These are phyloP conservation scores for Geotrichum phurueaensis DNA, from an alignment of 1,139 yeast species.

Conservation along the genomic window DNA sequence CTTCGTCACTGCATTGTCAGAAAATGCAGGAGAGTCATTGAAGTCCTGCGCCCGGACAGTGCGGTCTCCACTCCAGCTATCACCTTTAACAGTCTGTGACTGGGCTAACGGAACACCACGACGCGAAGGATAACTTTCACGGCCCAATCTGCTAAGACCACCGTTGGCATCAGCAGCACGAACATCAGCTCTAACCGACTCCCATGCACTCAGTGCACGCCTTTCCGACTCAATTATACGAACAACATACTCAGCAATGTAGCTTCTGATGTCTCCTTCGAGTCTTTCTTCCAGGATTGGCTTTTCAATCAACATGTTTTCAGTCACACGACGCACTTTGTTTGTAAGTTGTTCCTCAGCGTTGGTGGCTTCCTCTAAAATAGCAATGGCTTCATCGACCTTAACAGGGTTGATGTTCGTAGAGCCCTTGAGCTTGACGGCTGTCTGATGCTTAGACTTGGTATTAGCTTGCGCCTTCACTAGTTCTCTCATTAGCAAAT, in stretches of 20 bases:
- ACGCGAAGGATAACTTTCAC: constrained; percentile 48
- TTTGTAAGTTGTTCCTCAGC: constrained; percentile 67
- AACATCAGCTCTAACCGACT: constrained; percentile 64
- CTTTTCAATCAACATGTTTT: constrained; percentile 75
- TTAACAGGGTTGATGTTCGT: constrained; percentile 76
- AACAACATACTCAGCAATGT: constrained; percentile 57
- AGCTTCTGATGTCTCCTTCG: constrained; percentile 48
- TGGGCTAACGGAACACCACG: constrained; percentile 26
- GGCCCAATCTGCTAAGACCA: constrained; percentile 76
- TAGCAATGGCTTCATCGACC: constrained; percentile 82
- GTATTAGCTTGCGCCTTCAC: constrained; percentile 72
- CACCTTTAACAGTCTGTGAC: constrained; percentile 53
- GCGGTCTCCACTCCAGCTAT: constrained; percentile 53
- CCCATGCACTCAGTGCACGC: constrained; percentile 68
- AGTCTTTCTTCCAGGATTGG: constrained; percentile 51
- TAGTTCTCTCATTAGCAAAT: constrained; percentile 83
- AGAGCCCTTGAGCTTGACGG: constrained; percentile 67
- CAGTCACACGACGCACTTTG: constrained; percentile 76
- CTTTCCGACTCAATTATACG: constrained; percentile 83
- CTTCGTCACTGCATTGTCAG: constrained; percentile 12
- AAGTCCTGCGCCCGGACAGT: constrained; percentile 38
- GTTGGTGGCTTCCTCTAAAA: constrained; percentile 74
- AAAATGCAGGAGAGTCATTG: constrained; percentile 21
- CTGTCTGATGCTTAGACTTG: constrained; percentile 62
- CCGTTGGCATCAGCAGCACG: constrained; percentile 74